Evolutionary conservation across 441 rosid genomes (phyloP).

Genomic region (Adansonia grandidieri): DNA sequence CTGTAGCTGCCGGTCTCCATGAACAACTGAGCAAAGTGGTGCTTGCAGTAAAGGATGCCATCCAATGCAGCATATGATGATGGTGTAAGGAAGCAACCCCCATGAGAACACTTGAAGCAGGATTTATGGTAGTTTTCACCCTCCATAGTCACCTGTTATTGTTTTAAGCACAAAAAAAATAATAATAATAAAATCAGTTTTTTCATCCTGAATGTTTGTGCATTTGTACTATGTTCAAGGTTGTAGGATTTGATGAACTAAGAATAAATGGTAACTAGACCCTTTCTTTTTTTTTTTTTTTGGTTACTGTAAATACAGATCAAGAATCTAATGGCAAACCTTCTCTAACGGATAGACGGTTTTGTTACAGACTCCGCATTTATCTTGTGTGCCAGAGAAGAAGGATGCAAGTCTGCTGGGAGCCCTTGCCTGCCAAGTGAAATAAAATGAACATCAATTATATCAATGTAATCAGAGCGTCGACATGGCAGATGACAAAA

Average conservation of each 20-base stretch:
- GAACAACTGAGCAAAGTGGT: slow-evolving; percentile 52
- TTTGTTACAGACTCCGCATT: slow-evolving; percentile 44
- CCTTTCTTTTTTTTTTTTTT: no score
- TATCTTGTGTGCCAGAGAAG: slow-evolving; percentile 53
- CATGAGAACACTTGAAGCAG: slow-evolving; percentile 52
- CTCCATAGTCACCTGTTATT: slow-evolving; percentile 44
- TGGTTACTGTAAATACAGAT: no score
- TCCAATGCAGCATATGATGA: slow-evolving; percentile 48
- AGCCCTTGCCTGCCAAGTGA: slow-evolving; percentile 33
- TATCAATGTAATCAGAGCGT: not conserved
- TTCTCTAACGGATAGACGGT: slow-evolving; percentile 49
- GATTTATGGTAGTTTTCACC: slow-evolving; percentile 50
- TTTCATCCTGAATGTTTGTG: not conserved
- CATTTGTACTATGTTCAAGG: not conserved
- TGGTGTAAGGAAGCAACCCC: slow-evolving; percentile 47
- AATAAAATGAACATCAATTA: not conserved
- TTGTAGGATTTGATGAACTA: no score
- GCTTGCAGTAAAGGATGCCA: slow-evolving; percentile 50
- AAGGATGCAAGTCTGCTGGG: slow-evolving; percentile 44
- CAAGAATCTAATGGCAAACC: slow-evolving; percentile 26
- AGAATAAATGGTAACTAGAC: no score
- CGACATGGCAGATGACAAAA: not conserved
- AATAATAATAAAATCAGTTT: not conserved
- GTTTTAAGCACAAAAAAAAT: not conserved
- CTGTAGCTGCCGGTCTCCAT: slow-evolving; percentile 43